Evolutionary conservation across 768 basidiomycete species (phyloP), one percentile per base, ranked within the genome.

Genomic region (Calocybe cyanea): DNA sequence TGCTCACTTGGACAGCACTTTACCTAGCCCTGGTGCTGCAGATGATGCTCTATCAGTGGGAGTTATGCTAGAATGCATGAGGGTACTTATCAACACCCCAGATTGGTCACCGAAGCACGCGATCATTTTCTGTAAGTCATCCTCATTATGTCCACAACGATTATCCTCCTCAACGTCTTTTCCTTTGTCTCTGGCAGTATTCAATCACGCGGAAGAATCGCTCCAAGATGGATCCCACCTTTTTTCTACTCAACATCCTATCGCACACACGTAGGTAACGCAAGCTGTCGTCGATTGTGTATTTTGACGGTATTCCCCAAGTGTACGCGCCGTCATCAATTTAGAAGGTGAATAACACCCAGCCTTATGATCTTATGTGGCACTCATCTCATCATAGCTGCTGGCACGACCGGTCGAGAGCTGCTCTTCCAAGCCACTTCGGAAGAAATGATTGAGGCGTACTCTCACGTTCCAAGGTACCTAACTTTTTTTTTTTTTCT

Each of bases 361-460:
- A 18, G 11, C 18, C 6, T 19, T 2, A 5, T 28, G 18, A 38
- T 9, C 21, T 11, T 23, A 46, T 35, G 8, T 15, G 23, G 24
- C 25, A 46, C 15, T 19, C 24, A 45, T 32, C 10, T 15, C 51
- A 8, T 51, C 37, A 41, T 43, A 86, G 93, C 89, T 51, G 92
- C 91, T 31, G 95, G 94, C 0, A 83, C 84, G 1, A 82, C 80
- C 5, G 93, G 95, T 0, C 87, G 83, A 20, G 93, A 93, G 56
- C 67, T 97, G 7, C 76, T 97, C 13, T 98, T 98, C 72, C 95
- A 98, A 70, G 95, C 93, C 0, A 97, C 93, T 0, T 92, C 89
- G 4, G 81, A 91, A 57, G 80, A 96, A 63, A 96, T 98, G 94
- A 88, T 96, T 4, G 75, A 85, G 38, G 93, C 92, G 0, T 94